Evolutionary conservation across 2,329 filamentous ascomycete genomes (phyloP).

Genomic region (Gremmenia infestans): DNA sequence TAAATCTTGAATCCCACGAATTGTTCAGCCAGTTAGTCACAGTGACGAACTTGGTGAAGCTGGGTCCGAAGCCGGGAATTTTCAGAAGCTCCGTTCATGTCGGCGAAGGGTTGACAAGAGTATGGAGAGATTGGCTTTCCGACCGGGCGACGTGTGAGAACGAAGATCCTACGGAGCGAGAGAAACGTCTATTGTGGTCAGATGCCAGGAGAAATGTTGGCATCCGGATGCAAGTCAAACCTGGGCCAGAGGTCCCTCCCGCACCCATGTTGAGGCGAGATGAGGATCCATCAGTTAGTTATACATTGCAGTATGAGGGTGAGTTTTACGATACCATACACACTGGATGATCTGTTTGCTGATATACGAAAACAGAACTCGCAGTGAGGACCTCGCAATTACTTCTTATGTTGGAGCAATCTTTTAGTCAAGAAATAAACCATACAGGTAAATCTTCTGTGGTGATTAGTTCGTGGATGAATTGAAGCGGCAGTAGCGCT

Average conservation of each 20-base stretch:
- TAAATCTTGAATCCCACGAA: conserved; percentile 65
- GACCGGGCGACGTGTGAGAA: conserved; percentile 9
- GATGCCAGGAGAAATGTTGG: conserved; percentile 60
- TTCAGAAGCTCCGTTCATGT: conserved; percentile 62
- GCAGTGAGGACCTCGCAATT: conserved; percentile 60
- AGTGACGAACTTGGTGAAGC: conserved; percentile 62
- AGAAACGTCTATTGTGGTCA: conserved; percentile 60
- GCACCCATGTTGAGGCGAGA: conserved; percentile 43
- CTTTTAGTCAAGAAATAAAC: conserved; percentile 53
- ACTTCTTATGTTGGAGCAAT: conserved; percentile 61
- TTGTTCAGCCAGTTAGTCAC: conserved; percentile 71
- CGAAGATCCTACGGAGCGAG: conserved; percentile 23
- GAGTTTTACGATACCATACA: conserved; percentile 23
- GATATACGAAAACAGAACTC: conserved; percentile 51
- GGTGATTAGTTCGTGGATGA: conserved; percentile 49
- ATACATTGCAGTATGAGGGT: conserved; percentile 70
- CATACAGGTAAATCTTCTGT: conserved; percentile 58
- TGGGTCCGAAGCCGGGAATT: conserved; percentile 54
- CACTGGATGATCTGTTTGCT: conserved; percentile 3
- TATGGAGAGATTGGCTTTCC: conserved; percentile 69
- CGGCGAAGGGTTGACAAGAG: conserved; percentile 61
- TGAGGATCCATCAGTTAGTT: conserved; percentile 62
- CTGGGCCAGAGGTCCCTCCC: conserved; percentile 40
- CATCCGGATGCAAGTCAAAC: conserved; percentile 59
- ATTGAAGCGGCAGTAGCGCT: not conserved